Evolutionary conservation across 208 protist species (phyloP).

Genomic region (Leishmania amazonensis): DNA sequence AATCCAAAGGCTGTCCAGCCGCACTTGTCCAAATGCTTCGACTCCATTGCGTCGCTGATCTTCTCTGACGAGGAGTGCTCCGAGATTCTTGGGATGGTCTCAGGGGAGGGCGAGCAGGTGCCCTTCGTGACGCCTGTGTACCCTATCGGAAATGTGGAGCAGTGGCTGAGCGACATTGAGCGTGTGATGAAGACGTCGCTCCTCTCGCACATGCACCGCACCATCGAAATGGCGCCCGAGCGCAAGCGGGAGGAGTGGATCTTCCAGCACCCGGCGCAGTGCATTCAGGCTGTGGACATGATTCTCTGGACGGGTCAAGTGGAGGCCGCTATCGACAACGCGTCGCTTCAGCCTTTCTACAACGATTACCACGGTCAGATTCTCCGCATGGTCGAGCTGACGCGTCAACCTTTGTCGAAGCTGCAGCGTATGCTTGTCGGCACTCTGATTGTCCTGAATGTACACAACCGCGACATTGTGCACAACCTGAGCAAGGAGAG

Average conservation of each 20-base stretch:
- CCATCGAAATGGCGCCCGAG: constrained; percentile 72
- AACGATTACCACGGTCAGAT: constrained; percentile 86
- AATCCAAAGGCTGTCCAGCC: constrained; percentile 96
- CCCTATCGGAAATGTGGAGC: constrained; percentile 93
- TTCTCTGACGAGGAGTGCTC: constrained; percentile 79
- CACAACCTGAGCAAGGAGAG: constrained; percentile 58
- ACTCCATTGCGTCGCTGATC: constrained; percentile 92
- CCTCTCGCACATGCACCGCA: constrained; percentile 85
- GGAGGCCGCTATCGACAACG: constrained; percentile 74
- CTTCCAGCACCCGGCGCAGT: constrained; percentile 93
- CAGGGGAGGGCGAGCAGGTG: constrained; percentile 92
- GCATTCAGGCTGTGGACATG: constrained; percentile 94
- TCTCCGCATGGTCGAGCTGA: constrained; percentile 89
- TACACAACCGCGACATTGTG: constrained; percentile 97
- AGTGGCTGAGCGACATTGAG: constrained; percentile 95
- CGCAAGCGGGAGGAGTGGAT: constrained; percentile 90
- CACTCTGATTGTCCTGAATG: constrained; percentile 96
- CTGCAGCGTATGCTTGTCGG: constrained; percentile 93
- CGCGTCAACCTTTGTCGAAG: constrained; percentile 84
- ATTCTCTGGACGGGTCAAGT: constrained; percentile 94
- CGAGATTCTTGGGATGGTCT: constrained; percentile 92
- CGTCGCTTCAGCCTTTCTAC: constrained; percentile 68
- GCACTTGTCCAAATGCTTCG: constrained; percentile 97
- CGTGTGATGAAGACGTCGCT: constrained; percentile 92
- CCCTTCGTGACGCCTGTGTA: constrained; percentile 84